A percentile compares a stretch with the other conserved stretches of the same genome.
These are phyloP conservation scores for Cercospora beticola DNA, from an alignment of 2,329 filamentous ascomycete genomes.

Conservation along the genomic window DNA sequence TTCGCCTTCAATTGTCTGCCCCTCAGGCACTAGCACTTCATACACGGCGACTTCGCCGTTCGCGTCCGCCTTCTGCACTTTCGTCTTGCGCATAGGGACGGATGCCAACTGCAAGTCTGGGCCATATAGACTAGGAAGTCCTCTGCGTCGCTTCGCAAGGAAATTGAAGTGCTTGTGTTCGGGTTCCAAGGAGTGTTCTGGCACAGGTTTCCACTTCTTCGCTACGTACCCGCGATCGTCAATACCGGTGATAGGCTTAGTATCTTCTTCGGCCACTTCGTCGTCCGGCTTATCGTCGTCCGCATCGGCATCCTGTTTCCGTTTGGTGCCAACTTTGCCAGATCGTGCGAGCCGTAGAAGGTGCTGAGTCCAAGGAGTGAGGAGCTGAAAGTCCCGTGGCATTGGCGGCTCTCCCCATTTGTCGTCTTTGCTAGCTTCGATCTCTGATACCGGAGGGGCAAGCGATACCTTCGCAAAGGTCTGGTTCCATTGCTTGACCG, in stretches of 20 bases:
- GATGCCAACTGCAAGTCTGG: conserved; percentile 31
- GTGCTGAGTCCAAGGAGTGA: conserved; percentile 77
- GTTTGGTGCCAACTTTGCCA: conserved; percentile 62
- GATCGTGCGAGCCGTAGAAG: conserved; percentile 76
- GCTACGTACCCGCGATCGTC: conserved; percentile 53
- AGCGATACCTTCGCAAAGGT: conserved; percentile 34
- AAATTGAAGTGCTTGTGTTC: conserved; percentile 56
- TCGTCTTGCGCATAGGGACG: conserved; percentile 69
- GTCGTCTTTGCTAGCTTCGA: conserved; percentile 49
- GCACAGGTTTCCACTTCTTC: conserved; percentile 59
- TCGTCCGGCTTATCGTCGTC: conserved; percentile 59
- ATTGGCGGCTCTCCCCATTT: conserved; percentile 80
- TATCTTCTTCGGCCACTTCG: conserved; percentile 41
- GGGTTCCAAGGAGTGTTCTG: conserved; percentile 57
- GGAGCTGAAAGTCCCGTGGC: conserved; percentile 78
- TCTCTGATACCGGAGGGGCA: conserved; percentile 34
- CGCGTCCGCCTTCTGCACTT: conserved; percentile 70
- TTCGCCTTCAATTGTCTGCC: conserved; percentile 77
- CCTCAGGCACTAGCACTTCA: conserved; percentile 77
- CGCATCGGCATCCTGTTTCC: conserved; percentile 55
- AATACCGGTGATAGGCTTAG: conserved; percentile 30
- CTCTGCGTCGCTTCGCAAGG: conserved; percentile 61
- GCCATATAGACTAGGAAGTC: conserved; percentile 55
- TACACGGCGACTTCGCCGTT: conserved; percentile 79
- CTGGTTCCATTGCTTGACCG: conserved; percentile 86